Percentiles rank a stretch among this genome's conserved stretches.
These are phyloP conservation scores for Artemisia annua DNA, from an alignment of 129 eudicot genomes.

Conservation along the genomic window DNA sequence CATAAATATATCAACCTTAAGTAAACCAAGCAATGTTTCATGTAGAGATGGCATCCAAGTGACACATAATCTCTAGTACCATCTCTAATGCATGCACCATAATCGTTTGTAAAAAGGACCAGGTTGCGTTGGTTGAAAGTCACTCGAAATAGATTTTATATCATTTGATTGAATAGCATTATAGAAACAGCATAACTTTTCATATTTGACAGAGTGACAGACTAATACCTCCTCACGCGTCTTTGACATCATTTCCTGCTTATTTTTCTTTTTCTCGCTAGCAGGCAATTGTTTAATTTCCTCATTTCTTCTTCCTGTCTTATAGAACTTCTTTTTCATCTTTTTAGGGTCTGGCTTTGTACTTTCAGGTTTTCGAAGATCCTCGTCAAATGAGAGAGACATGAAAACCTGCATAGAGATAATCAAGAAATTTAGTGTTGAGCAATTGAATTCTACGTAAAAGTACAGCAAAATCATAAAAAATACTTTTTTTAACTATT, in stretches of 20 bases:
- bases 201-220: background rate
- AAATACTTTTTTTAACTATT: background rate
- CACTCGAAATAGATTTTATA: too few species aligned
- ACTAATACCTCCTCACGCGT: constrained; percentile 76
- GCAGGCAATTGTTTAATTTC: constrained; percentile 45
- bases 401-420: constrained; percentile 50
- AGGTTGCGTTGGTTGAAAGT: too few species aligned
- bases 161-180: too few species aligned
- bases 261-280: constrained; percentile 61
- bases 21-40: background rate
- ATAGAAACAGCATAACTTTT: too few species aligned
- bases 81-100: background rate
- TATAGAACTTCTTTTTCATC: constrained; percentile 43
- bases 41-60: too few species aligned
- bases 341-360: constrained; percentile 46
- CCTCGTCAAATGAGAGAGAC: constrained; percentile 84
- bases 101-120: too few species aligned
- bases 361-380: constrained; percentile 62
- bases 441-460: too few species aligned
- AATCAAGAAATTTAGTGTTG: background rate
- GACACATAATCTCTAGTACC: too few species aligned
- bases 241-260: constrained; percentile 64
- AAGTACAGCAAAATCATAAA: too few species aligned
- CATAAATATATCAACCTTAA: background rate
- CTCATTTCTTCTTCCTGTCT: constrained; percentile 51